Evolutionary conservation across 495 filamentous ascomycete genomes (phyloP).

Genomic region (Copromyces sp.): DNA sequence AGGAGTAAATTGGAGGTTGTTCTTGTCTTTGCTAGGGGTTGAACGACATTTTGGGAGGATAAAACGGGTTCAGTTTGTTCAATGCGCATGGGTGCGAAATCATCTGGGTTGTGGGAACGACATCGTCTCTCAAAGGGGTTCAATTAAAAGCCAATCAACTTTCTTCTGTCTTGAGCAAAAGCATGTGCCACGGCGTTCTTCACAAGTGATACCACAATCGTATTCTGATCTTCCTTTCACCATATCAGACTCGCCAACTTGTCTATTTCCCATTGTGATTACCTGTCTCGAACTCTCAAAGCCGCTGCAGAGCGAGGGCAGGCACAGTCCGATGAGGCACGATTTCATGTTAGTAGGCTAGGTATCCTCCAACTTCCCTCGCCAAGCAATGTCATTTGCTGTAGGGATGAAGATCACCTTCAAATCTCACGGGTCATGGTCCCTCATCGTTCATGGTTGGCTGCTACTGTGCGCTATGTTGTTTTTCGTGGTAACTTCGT

Average conservation of each 20-base stretch:
- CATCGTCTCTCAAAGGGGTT: constrained; percentile 8
- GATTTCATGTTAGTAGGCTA: neutral
- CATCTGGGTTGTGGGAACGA: neutral
- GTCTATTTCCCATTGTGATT: neutral
- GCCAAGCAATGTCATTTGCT: neutral
- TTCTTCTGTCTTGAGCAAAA: constrained; percentile 1
- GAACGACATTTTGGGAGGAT: constrained; percentile 5
- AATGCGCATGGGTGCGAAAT: neutral
- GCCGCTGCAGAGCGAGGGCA: neutral
- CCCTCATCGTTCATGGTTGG: neutral
- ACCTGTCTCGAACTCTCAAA: neutral
- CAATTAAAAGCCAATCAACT: constrained; percentile 24
- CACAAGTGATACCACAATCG: neutral
- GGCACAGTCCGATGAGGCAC: neutral
- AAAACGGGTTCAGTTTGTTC: neutral
- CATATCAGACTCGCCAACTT: neutral
- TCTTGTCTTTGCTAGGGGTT: constrained; percentile 11
- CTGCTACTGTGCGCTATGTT: neutral
- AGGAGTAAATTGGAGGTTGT: constrained; percentile 23
- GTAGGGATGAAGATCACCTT: neutral
- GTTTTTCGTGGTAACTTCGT: neutral
- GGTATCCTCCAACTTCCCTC: neutral
- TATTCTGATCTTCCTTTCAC: neutral
- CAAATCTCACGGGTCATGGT: neutral
- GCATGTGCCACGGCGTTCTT: neutral